These are phyloP conservation scores for Flaveria trinervia DNA, from an alignment of 129 eudicot species.

Conservation along the genomic window DNA sequence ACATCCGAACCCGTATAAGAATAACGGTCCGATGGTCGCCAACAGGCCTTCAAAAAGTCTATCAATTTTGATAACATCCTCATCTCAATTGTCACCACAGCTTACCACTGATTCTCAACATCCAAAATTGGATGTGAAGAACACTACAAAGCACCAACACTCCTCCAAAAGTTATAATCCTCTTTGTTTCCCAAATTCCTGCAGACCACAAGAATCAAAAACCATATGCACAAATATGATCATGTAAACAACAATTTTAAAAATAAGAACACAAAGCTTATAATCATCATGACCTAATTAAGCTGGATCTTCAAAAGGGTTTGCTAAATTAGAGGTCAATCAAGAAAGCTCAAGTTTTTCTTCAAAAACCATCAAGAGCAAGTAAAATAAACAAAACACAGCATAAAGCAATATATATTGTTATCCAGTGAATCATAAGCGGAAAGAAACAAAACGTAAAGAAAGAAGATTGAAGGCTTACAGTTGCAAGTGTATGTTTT, in stretches of 20 bases:
- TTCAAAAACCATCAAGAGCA: conserved; percentile 21
- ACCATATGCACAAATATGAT: conserved; percentile 26
- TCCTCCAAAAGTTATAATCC: neutral
- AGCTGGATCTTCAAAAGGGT: neutral
- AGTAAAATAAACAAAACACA: neutral
- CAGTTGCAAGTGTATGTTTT: conserved; percentile 35
- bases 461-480: conserved; percentile 27
- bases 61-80: conserved; percentile 80
- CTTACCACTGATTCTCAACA: conserved; percentile 51
- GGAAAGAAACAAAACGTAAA: neutral
- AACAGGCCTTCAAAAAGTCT: conserved; percentile 66
- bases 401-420: neutral
- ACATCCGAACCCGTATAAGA: conserved; percentile 47
- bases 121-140: conserved; percentile 61
- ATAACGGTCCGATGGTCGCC: conserved; percentile 51
- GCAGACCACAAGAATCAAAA: conserved; percentile 24
- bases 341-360: neutral
- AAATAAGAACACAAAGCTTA: neutral
- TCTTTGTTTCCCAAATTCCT: conserved; percentile 6
- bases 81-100: conserved; percentile 54
- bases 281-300: conserved; percentile 4
- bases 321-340: neutral
- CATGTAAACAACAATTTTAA: neutral
- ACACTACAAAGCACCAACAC: conserved; percentile 9
- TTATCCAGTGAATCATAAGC: neutral